Evolutionary conservation across 2,329 filamentous ascomycete genomes (phyloP).

Genomic region (Alternaria consortialis): DNA sequence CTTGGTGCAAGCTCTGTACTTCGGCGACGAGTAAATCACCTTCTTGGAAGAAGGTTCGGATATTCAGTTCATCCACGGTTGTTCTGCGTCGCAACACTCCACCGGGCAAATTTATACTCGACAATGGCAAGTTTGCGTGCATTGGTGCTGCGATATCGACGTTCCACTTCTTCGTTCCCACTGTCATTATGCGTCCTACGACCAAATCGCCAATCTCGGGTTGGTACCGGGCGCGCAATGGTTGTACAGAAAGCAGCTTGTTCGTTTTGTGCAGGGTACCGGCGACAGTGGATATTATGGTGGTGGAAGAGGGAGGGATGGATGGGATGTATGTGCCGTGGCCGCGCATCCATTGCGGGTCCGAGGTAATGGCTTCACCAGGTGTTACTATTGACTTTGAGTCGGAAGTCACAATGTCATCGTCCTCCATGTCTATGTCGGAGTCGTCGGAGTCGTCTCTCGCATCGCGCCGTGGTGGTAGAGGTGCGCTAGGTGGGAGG

Average conservation of each 20-base stretch:
- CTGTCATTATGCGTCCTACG: constrained; percentile 90
- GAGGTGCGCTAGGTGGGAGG: constrained; percentile 58
- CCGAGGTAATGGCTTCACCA: constrained; percentile 85
- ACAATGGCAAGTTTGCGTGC: constrained; percentile 84
- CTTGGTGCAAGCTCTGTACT: constrained; percentile 86
- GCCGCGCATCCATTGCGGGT: constrained; percentile 98
- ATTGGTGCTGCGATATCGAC: constrained; percentile 91
- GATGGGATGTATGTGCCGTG: constrained; percentile 86
- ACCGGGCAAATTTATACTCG: constrained; percentile 91
- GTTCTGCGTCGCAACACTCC: constrained; percentile 91
- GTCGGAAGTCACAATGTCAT: constrained; percentile 42
- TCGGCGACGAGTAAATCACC: constrained; percentile 94
- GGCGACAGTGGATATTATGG: constrained; percentile 88
- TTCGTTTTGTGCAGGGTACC: constrained; percentile 93
- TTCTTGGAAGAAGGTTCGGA: constrained; percentile 95
- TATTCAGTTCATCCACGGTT: constrained; percentile 95
- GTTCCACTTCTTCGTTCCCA: constrained; percentile 92
- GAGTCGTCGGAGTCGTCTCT: constrained; percentile 58
- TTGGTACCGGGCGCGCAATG: constrained; percentile 89
- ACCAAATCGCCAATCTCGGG: constrained; percentile 97
- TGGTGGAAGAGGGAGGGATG: constrained; percentile 56
- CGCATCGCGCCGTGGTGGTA: constrained; percentile 40
- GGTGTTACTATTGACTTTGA: constrained; percentile 76
- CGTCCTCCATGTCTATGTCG: constrained; percentile 60
- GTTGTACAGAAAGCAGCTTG: constrained; percentile 91